Percentiles rank a stretch among this genome's conserved stretches.
phyloP scores from a whole-genome alignment of 345 rosid species.

The Gynandropsis gynandra region DNA sequence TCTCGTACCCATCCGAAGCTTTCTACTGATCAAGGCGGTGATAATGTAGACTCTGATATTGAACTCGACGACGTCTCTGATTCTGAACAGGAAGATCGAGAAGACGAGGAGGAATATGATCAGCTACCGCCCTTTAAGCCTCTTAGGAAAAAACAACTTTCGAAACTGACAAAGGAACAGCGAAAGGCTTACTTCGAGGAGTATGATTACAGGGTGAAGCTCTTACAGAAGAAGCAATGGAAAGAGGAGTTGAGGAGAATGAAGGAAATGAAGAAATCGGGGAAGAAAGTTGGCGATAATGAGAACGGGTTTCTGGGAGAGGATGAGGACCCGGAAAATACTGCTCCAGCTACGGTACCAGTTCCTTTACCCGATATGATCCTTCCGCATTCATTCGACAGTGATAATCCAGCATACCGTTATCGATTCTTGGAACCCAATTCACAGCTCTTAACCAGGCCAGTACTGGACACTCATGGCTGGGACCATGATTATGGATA shows the following conservation, averaged over 20 bases:
- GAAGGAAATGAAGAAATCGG: conserved; percentile 61
- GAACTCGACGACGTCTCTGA: conserved; percentile 76
- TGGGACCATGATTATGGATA: conserved; percentile 88
- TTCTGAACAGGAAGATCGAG: conserved; percentile 74
- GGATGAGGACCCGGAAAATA: conserved; percentile 40
- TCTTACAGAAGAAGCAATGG: conserved; percentile 72
- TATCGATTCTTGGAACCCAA: conserved; percentile 63
- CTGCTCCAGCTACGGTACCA: conserved; percentile 54
- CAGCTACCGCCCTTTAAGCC: conserved; percentile 77
- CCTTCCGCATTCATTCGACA: conserved; percentile 67
- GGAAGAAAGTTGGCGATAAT: conserved; percentile 32
- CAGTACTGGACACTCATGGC: conserved; percentile 65
- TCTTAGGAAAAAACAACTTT: conserved; percentile 49
- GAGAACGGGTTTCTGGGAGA: conserved; percentile 40
- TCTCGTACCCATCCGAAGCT: conserved; percentile 83
- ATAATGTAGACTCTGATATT: conserved; percentile 69
- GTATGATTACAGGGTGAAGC: conserved; percentile 73
- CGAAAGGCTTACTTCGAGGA: conserved; percentile 61
- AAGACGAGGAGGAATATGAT: conserved; percentile 61
- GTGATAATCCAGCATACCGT: conserved; percentile 69
- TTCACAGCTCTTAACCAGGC: conserved; percentile 61
- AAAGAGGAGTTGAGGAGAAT: conserved; percentile 56
- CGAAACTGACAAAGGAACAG: conserved; percentile 59
- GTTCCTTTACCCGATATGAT: conserved; percentile 70
- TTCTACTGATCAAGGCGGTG: conserved; percentile 71